Evolutionary conservation across 1,284 basidiomycete genomes (phyloP).

Genomic region (Kalmanozyma brasiliensis): DNA sequence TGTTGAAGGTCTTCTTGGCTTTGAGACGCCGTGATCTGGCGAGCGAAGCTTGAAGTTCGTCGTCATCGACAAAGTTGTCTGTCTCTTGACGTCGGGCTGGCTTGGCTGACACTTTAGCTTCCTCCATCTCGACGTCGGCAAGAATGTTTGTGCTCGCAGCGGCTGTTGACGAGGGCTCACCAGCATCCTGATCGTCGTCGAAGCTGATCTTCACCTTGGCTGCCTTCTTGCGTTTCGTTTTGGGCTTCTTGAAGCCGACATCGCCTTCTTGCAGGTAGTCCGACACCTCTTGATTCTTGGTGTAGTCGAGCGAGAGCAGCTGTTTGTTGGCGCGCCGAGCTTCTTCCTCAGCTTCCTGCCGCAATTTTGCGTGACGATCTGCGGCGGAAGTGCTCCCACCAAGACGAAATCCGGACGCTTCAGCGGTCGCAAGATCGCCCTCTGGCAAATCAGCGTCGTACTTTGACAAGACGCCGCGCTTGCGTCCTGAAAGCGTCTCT

Average conservation of each 20-base stretch:
- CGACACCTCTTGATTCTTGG: conserved; percentile 80
- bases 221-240: conserved; percentile 88
- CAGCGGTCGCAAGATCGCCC: conserved; percentile 56
- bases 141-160: conserved; percentile 2
- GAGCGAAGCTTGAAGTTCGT: conserved; percentile 93
- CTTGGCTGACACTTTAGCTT: conserved; percentile 15
- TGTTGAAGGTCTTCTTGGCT: conserved; percentile 78
- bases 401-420: conserved; percentile 50
- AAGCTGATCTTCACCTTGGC: conserved; percentile 77
- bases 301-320: conserved; percentile 86
- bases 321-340: conserved; percentile 69
- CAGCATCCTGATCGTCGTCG: conserved; percentile 72
- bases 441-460: conserved; percentile 90
- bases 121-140: conserved; percentile 75
- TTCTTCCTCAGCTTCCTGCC: conserved; percentile 73
- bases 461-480: conserved; percentile 86
- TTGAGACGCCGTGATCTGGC: conserved; percentile 85
- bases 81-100: conserved; percentile 22
- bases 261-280: conserved; percentile 94
- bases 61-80: conserved; percentile 90
- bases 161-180: conserved; percentile 39
- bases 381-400: conserved; percentile 37
- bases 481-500: conserved; percentile 77
- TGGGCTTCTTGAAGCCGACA: conserved; percentile 90
- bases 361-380: conserved; percentile 69